Conservation (phyloP, 345 rosid genomes). For the Lagerstroemia speciosa region DNA sequence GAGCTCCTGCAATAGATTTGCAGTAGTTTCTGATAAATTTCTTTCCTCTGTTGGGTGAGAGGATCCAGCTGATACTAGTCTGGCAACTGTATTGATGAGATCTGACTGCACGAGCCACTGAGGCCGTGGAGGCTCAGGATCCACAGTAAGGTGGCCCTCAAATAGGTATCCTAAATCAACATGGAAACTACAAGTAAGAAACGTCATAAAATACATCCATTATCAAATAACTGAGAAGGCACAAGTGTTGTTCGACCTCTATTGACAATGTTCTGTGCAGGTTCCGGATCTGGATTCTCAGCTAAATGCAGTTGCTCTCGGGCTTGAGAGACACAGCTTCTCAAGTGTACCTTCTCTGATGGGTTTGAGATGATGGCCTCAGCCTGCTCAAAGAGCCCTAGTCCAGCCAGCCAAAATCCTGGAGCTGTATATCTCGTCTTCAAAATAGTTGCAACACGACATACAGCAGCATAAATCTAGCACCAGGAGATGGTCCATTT, state of each 20-base stretch:
- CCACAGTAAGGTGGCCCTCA: conserved; percentile 92
- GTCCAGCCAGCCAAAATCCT: conserved; percentile 80
- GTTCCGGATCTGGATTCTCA: conserved; percentile 18
- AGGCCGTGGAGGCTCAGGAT: conserved; percentile 90
- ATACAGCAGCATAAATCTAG: conserved; percentile 64
- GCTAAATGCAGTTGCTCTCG: conserved; percentile 31
- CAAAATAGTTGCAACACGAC: conserved; percentile 51
- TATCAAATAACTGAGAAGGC: neutral
- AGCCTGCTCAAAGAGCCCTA: conserved; percentile 57
- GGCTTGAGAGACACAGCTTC: conserved; percentile 52
- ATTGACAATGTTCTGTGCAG: conserved; percentile 16
- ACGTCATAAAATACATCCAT: neutral
- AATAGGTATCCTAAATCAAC: conserved; percentile 62
- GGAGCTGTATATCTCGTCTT: conserved; percentile 78
- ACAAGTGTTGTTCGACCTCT: conserved; percentile 31
- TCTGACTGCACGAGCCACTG: conserved; percentile 74
- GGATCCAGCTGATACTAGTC: conserved; percentile 48
- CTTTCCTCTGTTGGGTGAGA: conserved; percentile 23
- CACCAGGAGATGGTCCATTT: neutral
- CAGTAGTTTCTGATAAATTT: conserved; percentile 33
- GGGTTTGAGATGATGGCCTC: conserved; percentile 42
- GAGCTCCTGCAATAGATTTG: conserved; percentile 45
- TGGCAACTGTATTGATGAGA: conserved; percentile 49
- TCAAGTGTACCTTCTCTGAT: conserved; percentile 58
- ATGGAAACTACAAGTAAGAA: neutral